Base-by-base conservation (phyloP, 768 basidiomycete genomes). In the Daedaleopsis sinensis region DNA sequence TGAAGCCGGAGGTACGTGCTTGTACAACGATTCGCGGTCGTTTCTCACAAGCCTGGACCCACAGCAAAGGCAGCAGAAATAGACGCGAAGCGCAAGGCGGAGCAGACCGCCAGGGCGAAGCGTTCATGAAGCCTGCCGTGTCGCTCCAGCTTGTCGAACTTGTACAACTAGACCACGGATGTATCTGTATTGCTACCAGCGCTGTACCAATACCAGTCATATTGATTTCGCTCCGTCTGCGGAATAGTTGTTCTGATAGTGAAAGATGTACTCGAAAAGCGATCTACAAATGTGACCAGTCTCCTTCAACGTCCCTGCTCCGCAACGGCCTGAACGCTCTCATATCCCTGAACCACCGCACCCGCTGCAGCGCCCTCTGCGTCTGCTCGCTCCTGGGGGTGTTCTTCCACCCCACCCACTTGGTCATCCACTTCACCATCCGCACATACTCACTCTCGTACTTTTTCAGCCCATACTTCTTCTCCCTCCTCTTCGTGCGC, bases 1-100 rank as follows among this genome's bases (percentile, higher is more conserved):
- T 0, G 96, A 96, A 71, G 81, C 87, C 5, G 93, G 94, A 67
- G 92, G 94, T 94, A 21, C 23, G 62, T 59, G 21, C 27, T 52
- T 15, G 47, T n/a, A 36, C 44, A n/a, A 24, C n/a, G 21, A 24
- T 23, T 24, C 24, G 11, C 50, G 3, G 21, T 13, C 7, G 37
- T 35, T 52, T 1, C 27, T 16, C 10, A 50, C 24, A 19, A 18
- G 49, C 59, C 35, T 19, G 57, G 35, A 39, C 9, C 21, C 57
- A 27, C 58, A 90, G 90, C 87, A 58, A 90, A 89, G 74, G 79
- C 80, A 2, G 81, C 85, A 35, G 88, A 89, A 67, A 62, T 80
- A 27, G 84, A 86, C 60, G 84, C 81, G 16, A 90, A 89, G 82
- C 80, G 69, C 76, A 82, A 67, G 53, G 21, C 23, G 10, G 67